These are phyloP conservation scores for Collybiopsis confluens DNA, from an alignment of 768 basidiomycete species.

Conservation along the genomic window DNA sequence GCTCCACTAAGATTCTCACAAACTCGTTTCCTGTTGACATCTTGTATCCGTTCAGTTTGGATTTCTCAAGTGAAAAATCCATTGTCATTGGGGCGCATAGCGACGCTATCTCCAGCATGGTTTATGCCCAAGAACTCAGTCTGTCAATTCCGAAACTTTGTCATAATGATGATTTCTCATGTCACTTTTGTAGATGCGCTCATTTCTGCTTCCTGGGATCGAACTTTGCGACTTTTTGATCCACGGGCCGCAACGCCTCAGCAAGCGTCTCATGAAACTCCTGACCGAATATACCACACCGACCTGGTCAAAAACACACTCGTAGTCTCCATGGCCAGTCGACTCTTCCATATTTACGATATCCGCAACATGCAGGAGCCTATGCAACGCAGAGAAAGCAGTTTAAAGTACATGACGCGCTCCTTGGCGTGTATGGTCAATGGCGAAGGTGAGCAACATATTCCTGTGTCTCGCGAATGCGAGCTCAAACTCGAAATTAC, in stretches of 20 bases:
- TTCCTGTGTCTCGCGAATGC: background rate
- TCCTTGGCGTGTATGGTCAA: conserved; percentile 89
- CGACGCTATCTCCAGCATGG: conserved; percentile 75
- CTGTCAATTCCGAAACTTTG: conserved; percentile 21
- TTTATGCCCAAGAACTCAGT: conserved; percentile 66
- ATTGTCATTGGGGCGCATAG: conserved; percentile 76
- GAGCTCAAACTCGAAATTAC: background rate
- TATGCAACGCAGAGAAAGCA: conserved; percentile 82
- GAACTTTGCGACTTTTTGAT: conserved; percentile 86
- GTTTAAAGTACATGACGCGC: conserved; percentile 92
- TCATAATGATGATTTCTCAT: background rate
- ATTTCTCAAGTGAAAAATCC: conserved; percentile 69
- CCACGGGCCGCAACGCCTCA: conserved; percentile 56
- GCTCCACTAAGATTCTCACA: too few species aligned
- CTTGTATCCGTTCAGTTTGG: conserved; percentile 50
- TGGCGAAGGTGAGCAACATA: conserved; percentile 64
- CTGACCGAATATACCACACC: conserved; percentile 83
- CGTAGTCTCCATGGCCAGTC: conserved; percentile 90
- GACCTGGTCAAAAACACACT: conserved; percentile 75
- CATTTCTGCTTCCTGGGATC: conserved; percentile 91
- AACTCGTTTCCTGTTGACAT: background rate
- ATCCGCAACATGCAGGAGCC: conserved; percentile 73
- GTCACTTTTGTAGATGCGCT: conserved; percentile 49
- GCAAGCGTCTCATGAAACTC: conserved; percentile 60
- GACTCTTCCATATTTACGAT: conserved; percentile 88